Conservation (phyloP, 1,284 basidiomycete species). For the Ustilago esculenta region DNA sequence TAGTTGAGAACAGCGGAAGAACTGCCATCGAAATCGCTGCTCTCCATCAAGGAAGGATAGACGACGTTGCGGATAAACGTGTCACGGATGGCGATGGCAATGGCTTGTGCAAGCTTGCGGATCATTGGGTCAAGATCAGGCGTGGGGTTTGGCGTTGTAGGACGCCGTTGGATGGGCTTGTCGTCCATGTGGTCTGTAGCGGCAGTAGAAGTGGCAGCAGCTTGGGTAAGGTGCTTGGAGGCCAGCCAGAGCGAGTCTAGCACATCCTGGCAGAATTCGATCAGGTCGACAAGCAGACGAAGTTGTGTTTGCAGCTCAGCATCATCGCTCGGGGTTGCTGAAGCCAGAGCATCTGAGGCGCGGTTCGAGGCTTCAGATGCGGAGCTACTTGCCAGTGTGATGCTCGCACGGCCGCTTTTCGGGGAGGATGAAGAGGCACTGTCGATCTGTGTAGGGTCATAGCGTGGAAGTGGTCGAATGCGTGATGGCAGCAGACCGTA, state of each 20-base stretch:
- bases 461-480: slow-evolving; percentile 21
- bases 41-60: slow-evolving; percentile 92
- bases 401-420: slow-evolving; percentile 6
- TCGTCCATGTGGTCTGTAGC: slow-evolving; percentile 7
- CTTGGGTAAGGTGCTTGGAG: slow-evolving; percentile 22
- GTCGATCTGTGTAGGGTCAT: slow-evolving; percentile 35
- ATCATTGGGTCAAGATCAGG: slow-evolving; percentile 30
- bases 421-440: neutral
- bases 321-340: slow-evolving; percentile 69
- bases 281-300: slow-evolving; percentile 85
- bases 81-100: slow-evolving; percentile 74
- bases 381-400: slow-evolving; percentile 41
- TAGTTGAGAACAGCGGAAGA: slow-evolving; percentile 97
- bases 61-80: slow-evolving; percentile 91
- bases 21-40: slow-evolving; percentile 89
- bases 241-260: slow-evolving; percentile 41
- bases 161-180: neutral
- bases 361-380: slow-evolving; percentile 5
- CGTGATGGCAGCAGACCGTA: slow-evolving; percentile 82
- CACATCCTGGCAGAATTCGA: slow-evolving; percentile 92
- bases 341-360: slow-evolving; percentile 20
- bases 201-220: neutral
- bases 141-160: neutral
- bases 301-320: slow-evolving; percentile 81
- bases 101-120: slow-evolving; percentile 35